Base-by-base conservation (phyloP, 2,329 filamentous ascomycete genomes). In the Claviceps paspali region DNA sequence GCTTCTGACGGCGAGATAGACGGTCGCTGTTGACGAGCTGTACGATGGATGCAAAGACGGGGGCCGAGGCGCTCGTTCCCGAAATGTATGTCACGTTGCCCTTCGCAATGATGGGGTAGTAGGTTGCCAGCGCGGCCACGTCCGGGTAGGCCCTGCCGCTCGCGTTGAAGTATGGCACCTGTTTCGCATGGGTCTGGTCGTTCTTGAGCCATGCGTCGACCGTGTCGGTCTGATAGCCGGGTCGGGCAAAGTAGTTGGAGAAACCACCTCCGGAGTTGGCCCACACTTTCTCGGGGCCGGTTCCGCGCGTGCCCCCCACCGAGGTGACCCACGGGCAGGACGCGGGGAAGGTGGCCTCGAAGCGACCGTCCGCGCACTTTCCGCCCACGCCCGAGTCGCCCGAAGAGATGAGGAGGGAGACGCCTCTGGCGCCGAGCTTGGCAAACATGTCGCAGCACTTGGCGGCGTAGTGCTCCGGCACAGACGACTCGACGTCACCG, bases 401-500 rank as follows among this genome's bases (percentile, higher is more conserved):
- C 17, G 67, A 70, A 10, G 67, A 65, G 51, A 76, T 73, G 38
- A 82, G 61, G 9, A 81, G 59, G 0, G 70, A 69, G 12, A 79
- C 69, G 3, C 77, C 77, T 11, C 76, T 68, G 0, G 70, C 70
- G 12, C 73, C 75, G 8, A 82, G 65, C 48, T 78, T 70, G 5
- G 69, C 73, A 42, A 79, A 75, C 29, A 74, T 60, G 46, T 64
- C 62, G 58, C 78, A 82, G 4, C 72, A 69, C 11, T 65, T 59
- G 31, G 62, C 60, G 5, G 73, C 67, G 48, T 79, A 81, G 6
- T 64, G 60, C 12, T 56, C 51, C 0, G 77, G 76, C 0, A 81
- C 64, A 2, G 64, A 8, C 23, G 10, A 73, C 53, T 82, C 78
- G 29, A 74, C 62, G 43, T 82, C 77, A n/a, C 72, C 76, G 47